Percentiles rank a stretch among this genome's conserved stretches.
Evolutionary conservation across 495 filamentous ascomycete genomes (phyloP).

Genomic region (Tuber umbilicatum): DNA sequence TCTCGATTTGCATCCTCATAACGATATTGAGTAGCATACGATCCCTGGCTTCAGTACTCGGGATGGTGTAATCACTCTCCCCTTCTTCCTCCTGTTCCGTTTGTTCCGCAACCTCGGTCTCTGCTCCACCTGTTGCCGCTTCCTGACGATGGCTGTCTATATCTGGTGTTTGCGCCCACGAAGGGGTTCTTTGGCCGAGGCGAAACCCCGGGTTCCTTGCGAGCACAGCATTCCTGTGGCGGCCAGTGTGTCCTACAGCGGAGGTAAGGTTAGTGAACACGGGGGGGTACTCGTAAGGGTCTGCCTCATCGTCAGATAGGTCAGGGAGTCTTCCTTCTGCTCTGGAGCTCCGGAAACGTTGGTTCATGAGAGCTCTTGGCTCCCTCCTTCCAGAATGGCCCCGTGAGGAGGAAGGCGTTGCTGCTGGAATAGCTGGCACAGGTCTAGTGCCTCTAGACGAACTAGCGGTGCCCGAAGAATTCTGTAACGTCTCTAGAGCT

Average conservation of each 20-base stretch:
- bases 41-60: constrained; percentile 14
- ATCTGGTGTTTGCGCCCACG: neutral
- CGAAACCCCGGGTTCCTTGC: constrained; percentile 7
- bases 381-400: neutral
- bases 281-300: constrained; percentile 1
- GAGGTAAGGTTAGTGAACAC: neutral
- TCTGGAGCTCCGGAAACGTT: neutral
- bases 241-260: neutral
- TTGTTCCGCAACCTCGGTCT: constrained; percentile 8
- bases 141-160: constrained; percentile 3
- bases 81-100: constrained; percentile 15
- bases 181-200: constrained; percentile 3
- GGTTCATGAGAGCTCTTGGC: neutral
- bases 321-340: neutral
- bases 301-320: neutral
- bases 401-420: neutral
- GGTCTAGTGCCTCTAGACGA: neutral
- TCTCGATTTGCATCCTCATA: constrained; percentile 38
- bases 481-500: constrained; percentile 30
- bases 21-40: constrained; percentile 27
- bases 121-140: constrained; percentile 8
- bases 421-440: neutral
- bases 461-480: constrained; percentile 4
- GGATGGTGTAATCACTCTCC: constrained; percentile 3
- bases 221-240: neutral